Base-by-base conservation (phyloP, 495 filamentous ascomycete genomes). In the Aspergillus bridgeri region DNA sequence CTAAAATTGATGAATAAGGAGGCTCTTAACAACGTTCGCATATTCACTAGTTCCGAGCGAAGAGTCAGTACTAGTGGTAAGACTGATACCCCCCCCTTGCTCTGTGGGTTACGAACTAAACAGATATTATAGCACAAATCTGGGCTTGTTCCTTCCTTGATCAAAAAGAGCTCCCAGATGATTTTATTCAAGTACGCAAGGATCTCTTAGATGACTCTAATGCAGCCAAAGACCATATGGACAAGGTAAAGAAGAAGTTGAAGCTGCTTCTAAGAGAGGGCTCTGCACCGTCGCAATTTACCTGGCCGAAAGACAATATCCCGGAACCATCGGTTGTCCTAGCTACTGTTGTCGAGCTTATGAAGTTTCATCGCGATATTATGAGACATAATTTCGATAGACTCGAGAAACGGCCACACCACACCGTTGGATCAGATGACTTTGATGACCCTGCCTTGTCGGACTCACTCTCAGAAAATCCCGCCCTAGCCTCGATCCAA, bases 151-250 rank as follows among this genome's bases (percentile, higher is more conserved):
- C 90, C 42, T 98, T 98, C 69, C 80, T 96, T 51, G 86, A 91
- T 54, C 83, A 89, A 69, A 92, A 95, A 70, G 88, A 96, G 45
- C 72, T 96, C 17, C 85, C 89, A 0, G 83, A 89, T 44, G 88
- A 94, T 54, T 89, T 86, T 54, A 92, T 97, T 60, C 86, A 86
- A 50, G 83, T 98, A 56, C 84, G 94, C 45, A 98, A 98, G 69
- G 92, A 98, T 70, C 80, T 98, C 2, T 79, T 98, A 6, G 94
- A 98, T 69, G 94, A 98, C 67, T 96, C 91, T 1, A 98, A 98
- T 73, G 94, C 94, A n/a, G 94, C 94, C 53, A 98, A 98, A 70
- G 95, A 98, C 72, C 92, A 95, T 63, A 98, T 97, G 92, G 94
- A 98, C 73, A 96, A 95, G 69, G 94, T 98, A 48, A 98, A 98